A percentile compares a stretch with the other conserved stretches of the same genome.
phyloP scores from a whole-genome alignment of 129 eudicot species.

The Tagetes patula region DNA sequence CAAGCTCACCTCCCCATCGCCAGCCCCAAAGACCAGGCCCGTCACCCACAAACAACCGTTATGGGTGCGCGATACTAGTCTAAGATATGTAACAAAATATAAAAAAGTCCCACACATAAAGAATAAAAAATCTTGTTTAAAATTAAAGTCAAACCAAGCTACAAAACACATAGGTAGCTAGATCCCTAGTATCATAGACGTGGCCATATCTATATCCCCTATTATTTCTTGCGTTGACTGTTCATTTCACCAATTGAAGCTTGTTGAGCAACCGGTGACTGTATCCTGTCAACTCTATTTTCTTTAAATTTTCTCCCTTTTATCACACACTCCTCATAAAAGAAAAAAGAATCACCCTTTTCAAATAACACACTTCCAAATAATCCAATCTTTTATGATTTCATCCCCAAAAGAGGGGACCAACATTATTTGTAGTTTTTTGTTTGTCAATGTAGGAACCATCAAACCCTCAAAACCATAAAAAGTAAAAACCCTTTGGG shows the following conservation, averaged over 20 bases:
- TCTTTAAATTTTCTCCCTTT: neutral
- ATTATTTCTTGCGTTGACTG: conserved; percentile 32
- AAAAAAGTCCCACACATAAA: no score
- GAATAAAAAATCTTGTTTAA: neutral
- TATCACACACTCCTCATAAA: conserved; percentile 26
- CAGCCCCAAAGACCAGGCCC: no score
- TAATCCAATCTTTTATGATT: conserved; percentile 11
- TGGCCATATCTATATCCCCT: conserved; percentile 12
- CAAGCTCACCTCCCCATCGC: no score
- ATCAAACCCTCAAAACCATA: conserved; percentile 20
- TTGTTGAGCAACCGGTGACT: neutral
- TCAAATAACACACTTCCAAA: conserved; percentile 27
- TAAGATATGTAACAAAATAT: no score
- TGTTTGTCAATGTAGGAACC: conserved; percentile 48
- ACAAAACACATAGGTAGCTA: conserved; percentile 17
- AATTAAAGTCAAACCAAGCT: conserved; percentile 26
- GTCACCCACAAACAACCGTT: no score
- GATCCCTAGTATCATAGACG: conserved; percentile 1
- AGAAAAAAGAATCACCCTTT: conserved; percentile 6
- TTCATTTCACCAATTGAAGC: conserved; percentile 21
- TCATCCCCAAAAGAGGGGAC: conserved; percentile 35
- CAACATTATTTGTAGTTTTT: conserved; percentile 28
- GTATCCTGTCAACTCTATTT: conserved; percentile 19
- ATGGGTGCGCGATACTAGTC: no score
- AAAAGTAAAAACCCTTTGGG: no score